phyloP scores from a whole-genome alignment of 371 early-diverging fungal species.

The Smittium mucronatum region DNA sequence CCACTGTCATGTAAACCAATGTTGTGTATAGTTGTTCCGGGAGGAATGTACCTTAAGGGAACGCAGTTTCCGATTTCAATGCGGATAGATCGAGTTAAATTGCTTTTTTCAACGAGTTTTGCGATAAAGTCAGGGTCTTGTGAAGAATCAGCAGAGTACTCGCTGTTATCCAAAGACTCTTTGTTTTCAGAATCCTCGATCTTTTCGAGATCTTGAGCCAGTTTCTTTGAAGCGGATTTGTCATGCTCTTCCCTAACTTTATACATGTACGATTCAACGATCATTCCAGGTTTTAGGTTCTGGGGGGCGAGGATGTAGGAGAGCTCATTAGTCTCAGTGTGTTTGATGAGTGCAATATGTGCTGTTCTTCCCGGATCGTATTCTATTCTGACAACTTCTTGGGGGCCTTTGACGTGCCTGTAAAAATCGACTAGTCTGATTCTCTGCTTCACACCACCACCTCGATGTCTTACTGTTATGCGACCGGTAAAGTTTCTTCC shows the following conservation, averaged over 20 bases:
- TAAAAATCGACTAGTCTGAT: slow-evolving; percentile 79
- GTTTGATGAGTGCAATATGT: slow-evolving; percentile 77
- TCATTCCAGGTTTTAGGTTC: slow-evolving; percentile 56
- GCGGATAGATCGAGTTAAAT: slow-evolving; percentile 48
- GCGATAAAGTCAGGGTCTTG: neutral
- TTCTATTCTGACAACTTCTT: slow-evolving; percentile 79
- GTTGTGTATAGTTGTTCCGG: slow-evolving; percentile 80
- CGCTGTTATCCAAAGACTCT: slow-evolving; percentile 22
- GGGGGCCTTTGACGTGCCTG: slow-evolving; percentile 58
- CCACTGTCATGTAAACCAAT: slow-evolving; percentile 70
- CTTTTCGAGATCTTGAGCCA: slow-evolving; percentile 5
- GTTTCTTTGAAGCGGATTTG: slow-evolving; percentile 2
- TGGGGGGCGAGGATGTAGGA: slow-evolving; percentile 78
- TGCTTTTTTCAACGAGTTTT: slow-evolving; percentile 29
- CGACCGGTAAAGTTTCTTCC: slow-evolving; percentile 86
- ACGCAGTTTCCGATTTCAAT: slow-evolving; percentile 89
- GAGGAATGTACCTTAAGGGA: slow-evolving; percentile 79
- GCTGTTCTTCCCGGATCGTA: slow-evolving; percentile 91
- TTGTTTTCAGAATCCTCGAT: slow-evolving; percentile 3
- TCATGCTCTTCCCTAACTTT: neutral
- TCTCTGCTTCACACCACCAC: slow-evolving; percentile 87
- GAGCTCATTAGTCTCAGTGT: slow-evolving; percentile 56
- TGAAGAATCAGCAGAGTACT: neutral
- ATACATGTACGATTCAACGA: slow-evolving; percentile 46
- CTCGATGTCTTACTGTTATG: slow-evolving; percentile 87